phyloP scores from a whole-genome alignment of 2,329 filamentous ascomycete genomes.

The Lachnellula hyalina region DNA sequence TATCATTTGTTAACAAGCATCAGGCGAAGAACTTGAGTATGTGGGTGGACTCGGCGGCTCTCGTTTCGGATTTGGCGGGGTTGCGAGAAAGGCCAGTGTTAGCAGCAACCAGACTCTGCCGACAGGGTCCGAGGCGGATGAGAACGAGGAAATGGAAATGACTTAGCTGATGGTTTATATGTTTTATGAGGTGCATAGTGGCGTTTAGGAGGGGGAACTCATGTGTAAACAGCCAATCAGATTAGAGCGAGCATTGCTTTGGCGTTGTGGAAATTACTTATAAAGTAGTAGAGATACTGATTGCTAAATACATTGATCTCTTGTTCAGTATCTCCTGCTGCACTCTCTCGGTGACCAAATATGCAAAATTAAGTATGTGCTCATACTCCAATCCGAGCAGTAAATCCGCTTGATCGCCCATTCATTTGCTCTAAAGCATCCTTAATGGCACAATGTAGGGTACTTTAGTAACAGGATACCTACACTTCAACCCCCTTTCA shows the following conservation, averaged over 20 bases:
- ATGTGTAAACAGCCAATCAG: neutral
- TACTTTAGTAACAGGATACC: no score
- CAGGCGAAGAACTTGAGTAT: slow-evolving; percentile 34
- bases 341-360: no score
- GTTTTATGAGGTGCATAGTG: slow-evolving; percentile 2
- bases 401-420: no score
- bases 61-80: slow-evolving; percentile 43
- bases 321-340: neutral
- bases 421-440: no score
- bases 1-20: slow-evolving; percentile 17
- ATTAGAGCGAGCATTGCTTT: slow-evolving; percentile 1
- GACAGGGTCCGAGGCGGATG: slow-evolving; percentile 49
- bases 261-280: neutral
- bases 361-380: no score
- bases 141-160: slow-evolving; percentile 60
- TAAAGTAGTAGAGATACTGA: neutral
- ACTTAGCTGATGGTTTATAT: slow-evolving; percentile 13
- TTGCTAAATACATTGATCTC: neutral
- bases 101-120: slow-evolving; percentile 54
- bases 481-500: no score
- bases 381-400: no score
- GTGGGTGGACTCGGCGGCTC: slow-evolving; percentile 45
- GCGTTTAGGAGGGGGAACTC: neutral
- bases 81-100: slow-evolving; percentile 52
- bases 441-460: no score